Evolutionary conservation across 2,329 filamentous ascomycete species (phyloP).

Genomic region (Arthrobotrys iridis): DNA sequence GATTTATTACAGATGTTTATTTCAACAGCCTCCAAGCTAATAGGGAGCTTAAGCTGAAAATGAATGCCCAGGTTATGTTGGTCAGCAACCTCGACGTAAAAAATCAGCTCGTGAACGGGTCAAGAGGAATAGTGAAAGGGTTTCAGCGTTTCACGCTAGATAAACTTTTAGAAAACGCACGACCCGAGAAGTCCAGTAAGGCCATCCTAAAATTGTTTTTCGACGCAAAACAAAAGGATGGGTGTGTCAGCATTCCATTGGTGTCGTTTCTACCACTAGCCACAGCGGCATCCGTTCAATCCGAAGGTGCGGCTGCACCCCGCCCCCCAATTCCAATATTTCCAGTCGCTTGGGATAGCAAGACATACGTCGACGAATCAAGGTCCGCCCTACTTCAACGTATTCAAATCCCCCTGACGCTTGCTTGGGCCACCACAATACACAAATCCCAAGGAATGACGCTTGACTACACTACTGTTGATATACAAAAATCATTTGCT

Average conservation of each 20-base stretch:
- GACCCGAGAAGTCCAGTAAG: slow-evolving; percentile 34
- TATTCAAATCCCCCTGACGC: slow-evolving; percentile 71
- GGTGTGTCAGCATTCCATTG: slow-evolving; percentile 52
- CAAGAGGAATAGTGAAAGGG: slow-evolving; percentile 64
- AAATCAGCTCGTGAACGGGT: slow-evolving; percentile 64
- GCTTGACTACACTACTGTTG: slow-evolving; percentile 69
- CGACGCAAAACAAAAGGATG: slow-evolving; percentile 16
- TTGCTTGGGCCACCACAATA: slow-evolving; percentile 72
- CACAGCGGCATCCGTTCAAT: background rate
- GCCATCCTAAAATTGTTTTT: slow-evolving; percentile 50
- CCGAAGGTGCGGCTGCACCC: background rate
- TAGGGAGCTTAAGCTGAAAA: slow-evolving; percentile 63
- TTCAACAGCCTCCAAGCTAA: slow-evolving; percentile 58
- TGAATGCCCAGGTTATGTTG: slow-evolving; percentile 67
- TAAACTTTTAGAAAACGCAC: slow-evolving; percentile 57
- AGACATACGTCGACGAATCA: slow-evolving; percentile 33
- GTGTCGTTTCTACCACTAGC: slow-evolving; percentile 49
- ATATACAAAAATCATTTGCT: slow-evolving; percentile 67
- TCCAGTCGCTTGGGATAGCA: slow-evolving; percentile 41
- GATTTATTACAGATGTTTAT: slow-evolving; percentile 16
- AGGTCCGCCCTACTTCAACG: slow-evolving; percentile 63
- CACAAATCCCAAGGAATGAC: slow-evolving; percentile 74
- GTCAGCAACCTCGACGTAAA: slow-evolving; percentile 65
- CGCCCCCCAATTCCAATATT: slow-evolving; percentile 39
- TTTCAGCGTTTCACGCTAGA: slow-evolving; percentile 62